These are phyloP conservation scores for Lodderomyces metapsilosis DNA, from an alignment of 1,139 yeast species.

Conservation along the genomic window DNA sequence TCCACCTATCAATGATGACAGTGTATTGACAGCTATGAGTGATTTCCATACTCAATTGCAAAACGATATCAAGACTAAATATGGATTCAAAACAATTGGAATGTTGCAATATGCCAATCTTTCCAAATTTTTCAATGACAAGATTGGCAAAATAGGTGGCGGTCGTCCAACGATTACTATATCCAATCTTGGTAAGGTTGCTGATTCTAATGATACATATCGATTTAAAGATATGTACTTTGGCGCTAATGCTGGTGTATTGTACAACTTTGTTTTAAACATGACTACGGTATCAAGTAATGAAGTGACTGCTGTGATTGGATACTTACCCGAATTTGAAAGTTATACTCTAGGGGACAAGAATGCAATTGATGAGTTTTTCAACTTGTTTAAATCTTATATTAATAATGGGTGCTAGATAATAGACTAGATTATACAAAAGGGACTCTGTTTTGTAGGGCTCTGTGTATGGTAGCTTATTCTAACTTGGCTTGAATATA, in stretches of 20 bases:
- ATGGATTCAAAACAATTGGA: conserved; percentile 17
- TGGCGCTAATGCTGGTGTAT: conserved; percentile 21
- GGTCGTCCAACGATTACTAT: conserved; percentile 19
- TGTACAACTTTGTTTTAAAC: conserved; percentile 21
- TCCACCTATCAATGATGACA: conserved; percentile 13
- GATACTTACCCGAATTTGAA: conserved; percentile 20
- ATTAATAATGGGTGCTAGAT: neutral
- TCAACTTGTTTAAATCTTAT: neutral
- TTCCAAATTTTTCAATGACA: conserved; percentile 14
- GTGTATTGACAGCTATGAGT: conserved; percentile 16
- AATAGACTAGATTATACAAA: neutral
- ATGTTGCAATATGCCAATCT: conserved; percentile 15
- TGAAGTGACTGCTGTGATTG: conserved; percentile 22
- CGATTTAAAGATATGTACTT: conserved; percentile 19
- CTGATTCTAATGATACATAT: conserved; percentile 14
- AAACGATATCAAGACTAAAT: conserved; percentile 13
- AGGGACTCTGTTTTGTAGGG: no score
- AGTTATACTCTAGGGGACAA: conserved; percentile 8
- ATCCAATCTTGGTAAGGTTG: conserved; percentile 22
- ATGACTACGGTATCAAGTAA: conserved; percentile 18
- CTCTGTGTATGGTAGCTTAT: no score
- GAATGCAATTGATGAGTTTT: conserved; percentile 11
- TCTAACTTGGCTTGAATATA: no score
- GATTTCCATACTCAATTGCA: conserved; percentile 16
- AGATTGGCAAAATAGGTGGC: conserved; percentile 11